A percentile compares a stretch with the other conserved stretches of the same genome.
These are phyloP conservation scores for Venturia pyrina DNA, from an alignment of 2,329 filamentous ascomycete species.

Conservation along the genomic window DNA sequence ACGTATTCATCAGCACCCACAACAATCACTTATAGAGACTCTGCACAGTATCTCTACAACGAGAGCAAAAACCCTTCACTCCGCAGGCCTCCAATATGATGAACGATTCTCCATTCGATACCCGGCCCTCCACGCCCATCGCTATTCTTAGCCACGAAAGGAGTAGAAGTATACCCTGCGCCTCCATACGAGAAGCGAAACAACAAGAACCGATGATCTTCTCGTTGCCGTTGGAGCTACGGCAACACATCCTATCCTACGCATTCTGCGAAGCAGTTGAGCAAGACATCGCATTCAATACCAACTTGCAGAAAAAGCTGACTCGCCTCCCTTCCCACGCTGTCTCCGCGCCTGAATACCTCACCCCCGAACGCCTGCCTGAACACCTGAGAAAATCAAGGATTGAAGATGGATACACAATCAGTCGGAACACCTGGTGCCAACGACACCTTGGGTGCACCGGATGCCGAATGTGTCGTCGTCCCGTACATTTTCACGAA, in stretches of 20 bases:
- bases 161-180: neutral
- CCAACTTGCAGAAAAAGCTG: neutral
- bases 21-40: too few relatives aligned
- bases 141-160: too few relatives aligned
- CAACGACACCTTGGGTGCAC: neutral
- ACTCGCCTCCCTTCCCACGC: neutral
- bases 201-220: neutral
- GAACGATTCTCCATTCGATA: neutral
- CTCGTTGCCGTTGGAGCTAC: neutral
- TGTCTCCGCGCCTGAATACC: neutral
- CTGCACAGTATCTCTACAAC: too few relatives aligned
- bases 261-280: neutral
- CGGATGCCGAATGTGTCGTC: neutral
- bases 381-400: neutral
- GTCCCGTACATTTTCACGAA: neutral
- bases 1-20: neutral
- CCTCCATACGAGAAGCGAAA: neutral
- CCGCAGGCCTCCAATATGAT: neutral
- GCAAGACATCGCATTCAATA: slow-evolving; percentile 3
- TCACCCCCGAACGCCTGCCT: neutral
- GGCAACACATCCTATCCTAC: neutral
- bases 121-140: too few relatives aligned
- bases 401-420: neutral
- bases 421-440: neutral
- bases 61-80: neutral